Base-by-base conservation (phyloP, 495 filamentous ascomycete species). In the Penicillium arizonense region DNA sequence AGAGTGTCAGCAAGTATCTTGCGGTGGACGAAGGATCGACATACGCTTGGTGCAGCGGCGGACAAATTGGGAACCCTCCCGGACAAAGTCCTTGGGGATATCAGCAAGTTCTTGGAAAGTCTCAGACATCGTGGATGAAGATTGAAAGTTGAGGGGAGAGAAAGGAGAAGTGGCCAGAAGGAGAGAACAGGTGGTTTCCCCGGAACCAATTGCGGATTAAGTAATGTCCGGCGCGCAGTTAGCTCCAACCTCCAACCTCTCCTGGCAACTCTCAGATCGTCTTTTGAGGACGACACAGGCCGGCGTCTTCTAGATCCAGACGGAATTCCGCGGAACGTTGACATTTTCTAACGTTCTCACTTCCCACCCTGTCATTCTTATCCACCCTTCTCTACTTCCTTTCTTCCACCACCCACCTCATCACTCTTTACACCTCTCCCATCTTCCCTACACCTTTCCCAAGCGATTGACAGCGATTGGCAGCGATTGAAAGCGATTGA, bases 41-140 rank as follows among this genome's bases (percentile, higher is more conserved):
- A 53, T 78, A 91, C 88, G 90, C 78, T 95, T 95, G 50, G 86
- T 88, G 76, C 89, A 92, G 63, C 87, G 78, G 69, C 89, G 88
- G 56, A 94, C 78, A 73, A 95, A 95, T 59, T 86, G 83, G 42
- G 87, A 79, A 55, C 90, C 90, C 58, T 94, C 90, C 57, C 81
- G 84, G 56, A 93, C 63, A 70, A 95, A 95, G 67, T 92, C 87
- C 69, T 82, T 78, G 49, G 90, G 90, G 64, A 92, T 86, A 66
- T 92, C 89, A 59, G 86, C 79, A 57, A 91, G 72, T 61, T 92
- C 88, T 65, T 90, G 84, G 53, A 92, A 62, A 63, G 88, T 85
- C 62, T 93, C 89, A 50, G 87, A 82, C 86, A 88, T 89, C 20
- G 7, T 64, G 50, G 39, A 30, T 43, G 37, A 33, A 5, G 8